These are phyloP conservation scores for Paraconiothyrium brasiliense DNA, from an alignment of 2,329 filamentous ascomycete species.

Conservation along the genomic window DNA sequence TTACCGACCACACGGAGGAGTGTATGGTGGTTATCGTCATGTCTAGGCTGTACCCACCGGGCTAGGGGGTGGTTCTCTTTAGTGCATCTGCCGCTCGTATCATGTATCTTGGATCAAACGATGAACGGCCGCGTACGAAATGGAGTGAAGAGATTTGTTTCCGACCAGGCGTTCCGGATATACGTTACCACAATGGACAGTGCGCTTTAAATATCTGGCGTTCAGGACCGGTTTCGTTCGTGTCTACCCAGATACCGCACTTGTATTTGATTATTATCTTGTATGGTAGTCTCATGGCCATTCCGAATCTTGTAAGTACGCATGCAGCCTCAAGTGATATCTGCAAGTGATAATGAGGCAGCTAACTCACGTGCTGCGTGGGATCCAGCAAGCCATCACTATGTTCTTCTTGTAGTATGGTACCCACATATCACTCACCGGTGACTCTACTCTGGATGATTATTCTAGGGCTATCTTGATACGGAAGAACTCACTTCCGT, in stretches of 20 bases:
- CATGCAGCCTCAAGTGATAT: not conserved
- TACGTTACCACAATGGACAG: not conserved
- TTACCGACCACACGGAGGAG: not conserved
- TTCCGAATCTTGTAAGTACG: not conserved
- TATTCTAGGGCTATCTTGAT: not conserved
- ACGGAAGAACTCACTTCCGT: not conserved
- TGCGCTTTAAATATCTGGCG: not conserved
- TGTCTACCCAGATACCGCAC: not conserved
- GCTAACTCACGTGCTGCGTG: too few relatives aligned
- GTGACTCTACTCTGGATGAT: not conserved
- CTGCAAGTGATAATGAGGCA: not conserved
- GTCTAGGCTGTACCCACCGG: not conserved
- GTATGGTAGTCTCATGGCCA: not conserved
- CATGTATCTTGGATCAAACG: not conserved
- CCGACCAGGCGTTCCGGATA: not conserved
- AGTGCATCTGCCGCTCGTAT: not conserved
- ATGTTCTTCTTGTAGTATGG: too few relatives aligned
- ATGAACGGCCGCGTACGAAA: not conserved
- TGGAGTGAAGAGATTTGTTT: not conserved
- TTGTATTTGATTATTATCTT: not conserved
- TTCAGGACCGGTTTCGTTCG: not conserved
- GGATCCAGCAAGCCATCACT: too few relatives aligned
- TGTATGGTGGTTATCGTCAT: conserved; percentile 8
- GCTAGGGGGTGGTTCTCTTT: not conserved
- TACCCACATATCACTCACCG: too few relatives aligned